Base-by-base conservation (phyloP, 2,329 filamentous ascomycete genomes). In the Epichloe typhina region DNA sequence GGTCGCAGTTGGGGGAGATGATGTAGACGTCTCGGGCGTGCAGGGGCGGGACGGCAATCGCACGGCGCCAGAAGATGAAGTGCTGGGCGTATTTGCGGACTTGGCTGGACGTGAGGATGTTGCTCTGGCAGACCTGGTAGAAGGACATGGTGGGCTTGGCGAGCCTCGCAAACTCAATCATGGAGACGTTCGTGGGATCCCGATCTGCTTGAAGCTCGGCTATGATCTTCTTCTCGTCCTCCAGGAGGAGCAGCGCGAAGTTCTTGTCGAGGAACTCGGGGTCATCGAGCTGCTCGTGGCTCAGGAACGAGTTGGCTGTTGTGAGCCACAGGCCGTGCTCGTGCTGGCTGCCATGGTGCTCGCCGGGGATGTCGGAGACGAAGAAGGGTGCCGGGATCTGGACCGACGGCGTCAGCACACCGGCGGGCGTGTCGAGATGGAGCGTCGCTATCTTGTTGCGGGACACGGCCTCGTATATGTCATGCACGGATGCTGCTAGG, bases 31-130 rank as follows among this genome's bases (percentile, higher is more conserved):
- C 90, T 46, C 90, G 79, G 42, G 86, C 85, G 61, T 96, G 89
- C 5, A 98, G 77, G 0, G 93, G 93, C 4, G 88, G 86, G 40
- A 97, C 91, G 15, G 91, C 85, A 53, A 94, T 86, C 45, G 91
- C 93, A 52, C 90, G 84, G 23, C 93, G 83, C 90, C 91, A 97
- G 69, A 94, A 95, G 54, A 97, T 89, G 55, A 98, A 84, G 69
- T 97, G 93, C 52, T 88, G 86, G 9, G 90, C 89, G 55, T 95
- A 86, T 58, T 88, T 84, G 55, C 91, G 84, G 55, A 97, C 84
- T 58, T 95, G 87, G 35, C 80, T 76, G 1, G 93, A 75, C 3
- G 85, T 82, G 49, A 97, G 83, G 19, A 83, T 78, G 48, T 85
- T 80, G 56, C 76, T 79, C 57, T 83, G 78, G 15, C 83, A 80